Evolutionary conservation across 2,329 filamentous ascomycete genomes (phyloP).

Genomic region (Aspergillus pseudoterreus): DNA sequence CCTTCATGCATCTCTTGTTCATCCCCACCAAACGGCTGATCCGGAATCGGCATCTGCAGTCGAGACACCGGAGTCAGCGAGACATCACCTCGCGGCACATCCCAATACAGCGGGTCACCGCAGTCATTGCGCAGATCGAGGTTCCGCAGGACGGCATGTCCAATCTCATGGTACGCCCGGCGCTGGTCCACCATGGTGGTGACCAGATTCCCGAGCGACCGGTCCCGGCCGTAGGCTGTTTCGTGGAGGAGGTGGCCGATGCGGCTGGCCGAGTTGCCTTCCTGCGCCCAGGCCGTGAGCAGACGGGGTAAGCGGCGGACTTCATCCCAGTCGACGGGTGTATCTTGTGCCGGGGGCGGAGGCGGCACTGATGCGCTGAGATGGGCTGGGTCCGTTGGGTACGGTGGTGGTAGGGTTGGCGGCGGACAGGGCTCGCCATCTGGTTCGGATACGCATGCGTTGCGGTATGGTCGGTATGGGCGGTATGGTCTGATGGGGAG

Average conservation of each 20-base stretch:
- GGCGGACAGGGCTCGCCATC: too few relatives aligned
- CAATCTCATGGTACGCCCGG: conserved; percentile 11
- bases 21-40: too few relatives aligned
- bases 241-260: conserved; percentile 12
- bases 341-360: not conserved
- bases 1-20: too few relatives aligned
- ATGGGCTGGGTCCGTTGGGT: too few relatives aligned
- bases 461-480: too few relatives aligned
- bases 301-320: not conserved
- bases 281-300: not conserved
- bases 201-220: conserved; percentile 7
- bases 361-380: too few relatives aligned
- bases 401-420: too few relatives aligned
- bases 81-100: not conserved
- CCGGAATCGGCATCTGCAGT: not conserved
- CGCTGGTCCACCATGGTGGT: conserved; percentile 9
- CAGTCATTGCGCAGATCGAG: conserved; percentile 7
- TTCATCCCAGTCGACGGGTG: not conserved
- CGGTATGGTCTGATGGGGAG: too few relatives aligned
- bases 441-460: too few relatives aligned
- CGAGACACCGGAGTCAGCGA: not conserved
- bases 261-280: conserved; percentile 7
- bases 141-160: conserved; percentile 5
- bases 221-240: conserved; percentile 9
- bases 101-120: not conserved